A percentile compares a stretch with the other conserved stretches of the same genome.
phyloP scores from a whole-genome alignment of 768 basidiomycete genomes.

The Collybia sp. region DNA sequence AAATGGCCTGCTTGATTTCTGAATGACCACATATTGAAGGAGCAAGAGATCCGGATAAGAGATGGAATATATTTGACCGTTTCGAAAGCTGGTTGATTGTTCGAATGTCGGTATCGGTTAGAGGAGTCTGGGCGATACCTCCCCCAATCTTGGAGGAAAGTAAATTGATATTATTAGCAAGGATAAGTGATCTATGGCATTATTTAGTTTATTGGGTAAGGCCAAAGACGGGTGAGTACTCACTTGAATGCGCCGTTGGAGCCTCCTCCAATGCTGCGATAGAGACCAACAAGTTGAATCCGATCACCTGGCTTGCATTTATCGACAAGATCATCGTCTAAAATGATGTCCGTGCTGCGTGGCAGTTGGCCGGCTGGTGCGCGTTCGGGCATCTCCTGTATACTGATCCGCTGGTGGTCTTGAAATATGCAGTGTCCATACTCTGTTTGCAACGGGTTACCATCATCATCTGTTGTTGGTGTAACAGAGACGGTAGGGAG shows the following conservation, averaged over 20 bases:
- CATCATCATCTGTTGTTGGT: slow-evolving; percentile 91
- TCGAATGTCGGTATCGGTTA: slow-evolving; percentile 93
- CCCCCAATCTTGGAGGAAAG: slow-evolving; percentile 94
- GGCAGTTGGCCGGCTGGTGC: slow-evolving; percentile 97
- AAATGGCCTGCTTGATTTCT: slow-evolving; percentile 90
- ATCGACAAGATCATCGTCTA: slow-evolving; percentile 97
- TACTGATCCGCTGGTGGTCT: slow-evolving; percentile 96
- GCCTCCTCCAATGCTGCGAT: slow-evolving; percentile 91
- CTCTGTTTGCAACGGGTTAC: slow-evolving; percentile 82
- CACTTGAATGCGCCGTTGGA: slow-evolving; percentile 93
- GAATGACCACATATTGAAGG: slow-evolving; percentile 97
- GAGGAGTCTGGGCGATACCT: slow-evolving; percentile 87
- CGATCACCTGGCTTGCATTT: slow-evolving; percentile 97
- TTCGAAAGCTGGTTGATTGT: slow-evolving; percentile 93
- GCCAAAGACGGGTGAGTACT: slow-evolving; percentile 15
- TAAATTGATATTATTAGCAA: slow-evolving; percentile 93
- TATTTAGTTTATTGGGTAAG: slow-evolving; percentile 7
- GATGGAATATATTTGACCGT: slow-evolving; percentile 77
- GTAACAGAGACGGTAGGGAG: slow-evolving; percentile 84
- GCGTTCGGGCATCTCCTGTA: slow-evolving; percentile 99
- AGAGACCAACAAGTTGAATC: slow-evolving; percentile 93
- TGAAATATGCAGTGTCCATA: slow-evolving; percentile 89
- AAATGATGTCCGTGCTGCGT: slow-evolving; percentile 90
- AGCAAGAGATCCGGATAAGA: slow-evolving; percentile 92
- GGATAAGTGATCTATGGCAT: slow-evolving; percentile 71